Evolutionary conservation across 148 eudicot species (phyloP), one percentile per base, ranked within the genome.

Genomic region (Fallopia convolvulus): DNA sequence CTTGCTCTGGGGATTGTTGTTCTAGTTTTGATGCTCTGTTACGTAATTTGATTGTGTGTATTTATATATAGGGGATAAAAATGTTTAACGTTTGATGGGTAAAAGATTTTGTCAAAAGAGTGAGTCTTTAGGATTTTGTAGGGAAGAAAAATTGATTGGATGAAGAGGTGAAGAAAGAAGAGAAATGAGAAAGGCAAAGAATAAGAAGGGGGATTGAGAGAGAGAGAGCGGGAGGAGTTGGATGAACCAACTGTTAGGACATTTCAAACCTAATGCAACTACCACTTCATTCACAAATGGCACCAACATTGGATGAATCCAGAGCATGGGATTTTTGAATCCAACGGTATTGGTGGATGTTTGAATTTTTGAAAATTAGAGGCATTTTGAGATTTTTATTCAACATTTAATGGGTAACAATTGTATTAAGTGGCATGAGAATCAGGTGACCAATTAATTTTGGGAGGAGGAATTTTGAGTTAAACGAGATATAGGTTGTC

Each of bases 261-360:
- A 73, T n/a, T 44, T 73, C 75, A 44, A 73, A 73, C 75, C 75
- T 73, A 73, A 73, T 73, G 39, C 75, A 73, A 73, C 75, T 46
- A 73, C 75, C 75, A 73, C 50, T 68, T 68, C 72, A 68, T 68
- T 39, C 46, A 17, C 20, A n/a, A n/a, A n/a, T 55, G 5, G 21
- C 61, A 55, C 61, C 61, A 55, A 55, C 26, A 55, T 6, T 0
- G 21, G 23, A 55, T 55, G 70, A 63, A 11, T 63, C 17, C 15
- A 63, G 15, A 26, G 10, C 42, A 17, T 0, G 21, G 44, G 46
- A 2, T 8, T 63, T 32, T 63, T 32, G 2, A 12, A 20, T 39
- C 72, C 44, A 68, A 68, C 46, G 72, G 72, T 39, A 68, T 36
- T 68, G 72, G 72, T 68, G 20, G 21, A 15, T 17, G 72, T 68